A percentile compares a stretch with the other conserved stretches of the same genome.
Evolutionary conservation across 768 basidiomycete genomes (phyloP).

Genomic region (Obba rivulosa): DNA sequence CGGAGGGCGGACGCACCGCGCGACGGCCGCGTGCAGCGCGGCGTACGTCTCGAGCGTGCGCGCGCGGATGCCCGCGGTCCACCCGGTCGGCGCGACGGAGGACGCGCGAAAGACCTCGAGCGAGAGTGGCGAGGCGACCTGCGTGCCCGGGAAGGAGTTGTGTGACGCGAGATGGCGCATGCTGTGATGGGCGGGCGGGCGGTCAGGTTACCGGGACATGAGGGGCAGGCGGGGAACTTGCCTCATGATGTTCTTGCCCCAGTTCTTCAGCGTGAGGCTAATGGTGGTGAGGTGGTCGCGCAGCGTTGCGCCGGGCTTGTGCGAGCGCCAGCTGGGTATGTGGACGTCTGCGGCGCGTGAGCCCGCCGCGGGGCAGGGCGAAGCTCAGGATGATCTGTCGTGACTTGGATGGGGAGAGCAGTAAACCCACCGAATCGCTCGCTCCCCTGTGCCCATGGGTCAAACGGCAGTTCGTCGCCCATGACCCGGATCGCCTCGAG

Average conservation of each 20-base stretch:
- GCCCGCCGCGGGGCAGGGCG: no score
- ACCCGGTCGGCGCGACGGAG: constrained; percentile 24
- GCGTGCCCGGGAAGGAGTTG: constrained; percentile 30
- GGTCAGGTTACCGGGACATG: neutral
- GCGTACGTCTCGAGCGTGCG: constrained; percentile 33
- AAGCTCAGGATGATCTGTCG: no score
- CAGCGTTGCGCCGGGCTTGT: constrained; percentile 10
- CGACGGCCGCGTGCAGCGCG: constrained; percentile 31
- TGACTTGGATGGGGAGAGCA: neutral
- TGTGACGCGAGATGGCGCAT: constrained; percentile 32
- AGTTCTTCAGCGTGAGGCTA: constrained; percentile 10
- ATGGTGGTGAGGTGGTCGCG: constrained; percentile 13
- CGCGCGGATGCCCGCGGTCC: constrained; percentile 33
- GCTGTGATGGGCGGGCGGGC: constrained; percentile 12
- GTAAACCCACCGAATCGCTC: constrained; percentile 8
- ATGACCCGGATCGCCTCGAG: neutral
- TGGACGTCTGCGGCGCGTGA: constrained; percentile 13
- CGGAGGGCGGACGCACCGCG: constrained; percentile 26
- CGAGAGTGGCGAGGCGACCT: constrained; percentile 17
- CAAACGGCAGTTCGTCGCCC: constrained; percentile 5
- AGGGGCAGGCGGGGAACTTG: constrained; percentile 9
- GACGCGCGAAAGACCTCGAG: constrained; percentile 17
- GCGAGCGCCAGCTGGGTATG: constrained; percentile 14
- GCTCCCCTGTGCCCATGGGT: constrained; percentile 11
- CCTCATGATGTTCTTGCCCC: constrained; percentile 29